phyloP scores from a whole-genome alignment of 2,329 filamentous ascomycete species.

The Clarireedia hainanense region DNA sequence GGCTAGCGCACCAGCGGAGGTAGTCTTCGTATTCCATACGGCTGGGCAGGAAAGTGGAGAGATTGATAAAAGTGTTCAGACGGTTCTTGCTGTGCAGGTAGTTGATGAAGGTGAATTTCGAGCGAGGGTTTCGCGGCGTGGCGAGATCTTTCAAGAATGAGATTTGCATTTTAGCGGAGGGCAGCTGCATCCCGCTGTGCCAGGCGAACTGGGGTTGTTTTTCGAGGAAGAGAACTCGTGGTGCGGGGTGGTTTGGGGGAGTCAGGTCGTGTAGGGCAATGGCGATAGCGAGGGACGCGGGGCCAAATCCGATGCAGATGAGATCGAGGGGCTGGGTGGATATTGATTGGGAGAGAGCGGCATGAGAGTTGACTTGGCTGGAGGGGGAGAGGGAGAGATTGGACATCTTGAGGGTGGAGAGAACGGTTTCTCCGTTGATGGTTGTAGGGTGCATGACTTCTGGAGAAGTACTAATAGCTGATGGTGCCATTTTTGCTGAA shows the following conservation, averaged over 20 bases:
- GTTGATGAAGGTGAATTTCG: constrained; percentile 91
- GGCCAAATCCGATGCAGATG: constrained; percentile 87
- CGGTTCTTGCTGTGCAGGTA: constrained; percentile 77
- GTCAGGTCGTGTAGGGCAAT: constrained; percentile 76
- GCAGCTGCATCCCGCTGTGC: constrained; percentile 93
- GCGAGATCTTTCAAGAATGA: constrained; percentile 96
- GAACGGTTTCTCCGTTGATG: constrained; percentile 2
- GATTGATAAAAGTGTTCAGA: constrained; percentile 85
- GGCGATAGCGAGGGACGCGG: constrained; percentile 81
- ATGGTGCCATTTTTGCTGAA: constrained; percentile 18
- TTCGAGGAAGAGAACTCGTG: constrained; percentile 81
- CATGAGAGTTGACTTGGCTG: neutral
- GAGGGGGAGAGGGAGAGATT: constrained; percentile 2
- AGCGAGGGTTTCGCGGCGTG: constrained; percentile 77
- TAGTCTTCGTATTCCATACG: constrained; percentile 92
- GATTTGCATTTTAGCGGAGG: constrained; percentile 94
- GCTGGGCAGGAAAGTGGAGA: constrained; percentile 80
- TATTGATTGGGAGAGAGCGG: neutral
- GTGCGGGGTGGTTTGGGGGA: constrained; percentile 39
- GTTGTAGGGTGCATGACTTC: neutral
- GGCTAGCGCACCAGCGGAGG: constrained; percentile 80
- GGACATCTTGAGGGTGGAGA: neutral
- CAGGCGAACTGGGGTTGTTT: constrained; percentile 77
- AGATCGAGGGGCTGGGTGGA: constrained; percentile 67
- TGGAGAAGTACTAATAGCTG: constrained; percentile 18